Evolutionary conservation across 768 basidiomycete genomes (phyloP), one percentile per base, ranked within the genome.

Genomic region (Tubosaeta sp.): DNA sequence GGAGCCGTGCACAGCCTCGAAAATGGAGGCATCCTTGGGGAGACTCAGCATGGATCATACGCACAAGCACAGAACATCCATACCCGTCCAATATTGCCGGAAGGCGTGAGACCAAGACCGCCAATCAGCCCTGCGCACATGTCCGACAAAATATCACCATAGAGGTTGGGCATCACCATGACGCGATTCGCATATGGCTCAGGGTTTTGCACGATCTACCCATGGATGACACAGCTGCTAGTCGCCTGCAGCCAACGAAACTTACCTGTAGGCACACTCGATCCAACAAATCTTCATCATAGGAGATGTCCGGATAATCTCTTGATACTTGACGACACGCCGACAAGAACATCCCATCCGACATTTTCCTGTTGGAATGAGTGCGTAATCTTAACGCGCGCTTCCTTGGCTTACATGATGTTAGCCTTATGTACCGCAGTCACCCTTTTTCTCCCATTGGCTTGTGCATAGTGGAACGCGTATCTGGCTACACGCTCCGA

Each of bases 81-180:
- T 74, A 91, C 91, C 61, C 88, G 84, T 60, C 95, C 95, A 68
- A 97, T 97, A 75, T 97, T 97, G 26, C 95, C 95, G 46, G 95
- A 97, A 29, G 95, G 95, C 1, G 95, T 98, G 60, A 98, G 79
- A 58, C 97, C 97, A 58, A 99, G 79, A 57, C 97, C 97, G 55
- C 97, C 97, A 71, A 99, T 98, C 61, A 99, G 80, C 53, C 97
- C 97, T 54, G 97, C 97, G 60, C 93, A 95, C 88, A 99, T 94
- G 70, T 99, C 95, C 44, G 94, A 97, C 58, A 97, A 75, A 66
- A 97, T 97, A 70, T 94, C 94, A 66, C 88, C 91, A 63, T 91
- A 95, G 55, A 99, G 75, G 77, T 99, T 99, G 49, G 97, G 97
- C 95, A 98, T 98, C 60, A 99, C 97, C 95, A 99, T 98, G 58